Conservation (phyloP, 225 moss, liverwort and hornwort species). For the Takakia lepidozioides region DNA sequence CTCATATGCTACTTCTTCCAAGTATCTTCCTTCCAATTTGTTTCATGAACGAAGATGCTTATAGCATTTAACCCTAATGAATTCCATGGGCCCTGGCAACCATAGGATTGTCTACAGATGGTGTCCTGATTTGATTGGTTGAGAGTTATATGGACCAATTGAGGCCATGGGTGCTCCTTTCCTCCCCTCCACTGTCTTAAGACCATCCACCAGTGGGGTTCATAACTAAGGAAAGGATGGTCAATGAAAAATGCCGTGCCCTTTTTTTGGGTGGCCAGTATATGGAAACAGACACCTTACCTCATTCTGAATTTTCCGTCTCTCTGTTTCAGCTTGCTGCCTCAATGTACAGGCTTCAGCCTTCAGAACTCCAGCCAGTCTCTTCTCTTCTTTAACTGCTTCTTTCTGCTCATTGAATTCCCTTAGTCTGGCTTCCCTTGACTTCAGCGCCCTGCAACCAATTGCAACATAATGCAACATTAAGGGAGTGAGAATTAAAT, state of each 20-base stretch:
- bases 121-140: too few species aligned
- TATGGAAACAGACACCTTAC: conserved; percentile 6
- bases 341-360: conserved; percentile 7
- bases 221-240: not conserved
- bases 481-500: too few species aligned
- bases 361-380: conserved; percentile 24
- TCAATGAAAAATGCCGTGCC: not conserved
- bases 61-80: too few species aligned
- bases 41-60: too few species aligned
- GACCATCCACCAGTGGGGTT: not conserved
- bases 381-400: conserved; percentile 22
- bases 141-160: too few species aligned
- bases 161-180: not conserved
- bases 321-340: conserved; percentile 19
- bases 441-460: conserved; percentile 20
- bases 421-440: conserved; percentile 16
- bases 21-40: not conserved
- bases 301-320: conserved; percentile 34
- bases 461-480: not conserved
- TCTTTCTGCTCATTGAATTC: conserved; percentile 15
- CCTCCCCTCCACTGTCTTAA: not conserved
- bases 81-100: too few species aligned
- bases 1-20: not conserved
- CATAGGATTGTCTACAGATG: too few species aligned
- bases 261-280: not conserved